Evolutionary conservation across 345 rosid genomes (phyloP), one percentile per base, ranked within the genome.

Genomic region (Salix exigua): DNA sequence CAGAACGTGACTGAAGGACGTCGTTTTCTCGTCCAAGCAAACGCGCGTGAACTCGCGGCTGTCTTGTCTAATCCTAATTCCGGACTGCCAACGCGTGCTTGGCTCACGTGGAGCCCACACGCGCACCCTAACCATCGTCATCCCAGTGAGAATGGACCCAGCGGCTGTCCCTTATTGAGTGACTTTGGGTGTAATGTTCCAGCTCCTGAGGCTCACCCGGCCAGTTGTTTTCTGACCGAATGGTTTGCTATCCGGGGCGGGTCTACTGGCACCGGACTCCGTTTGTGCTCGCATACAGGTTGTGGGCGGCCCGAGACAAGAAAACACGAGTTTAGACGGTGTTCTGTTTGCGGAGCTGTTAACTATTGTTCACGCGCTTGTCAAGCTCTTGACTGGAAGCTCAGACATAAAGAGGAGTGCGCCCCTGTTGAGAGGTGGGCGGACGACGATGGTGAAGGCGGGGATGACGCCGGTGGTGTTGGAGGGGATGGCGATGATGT

Each of bases 181-280:
- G 99, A 96, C 82, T 96, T 91, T 68, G 99, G 99, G 3, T 96
- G 98, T 86, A 93, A 93, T 85, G 97, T 96, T n/a, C 99, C 97
- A 78, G 89, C 97, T 17, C 95, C 96, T 48, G 97, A 92, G 77
- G 84, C 85, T 1, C 97, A 96, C 74, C 94, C 96, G 37, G 96
- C 94, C 25, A 91, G 87, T 78, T 77, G 80, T 61, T 96, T 96
- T 75, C 64, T 96, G 30, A 83, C 92, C 0, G 96, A 92, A n/a
- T 96, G 99, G 98, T 93, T 86, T 79, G 80, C 79, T 1, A 51
- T 68, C 1, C 85, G 85, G 6, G 89, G 80, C 4, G 84, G 89
- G 6, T 10, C 67, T 0, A 83, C 87, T 4, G 94, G 84, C 0
- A 73, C 82, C 14, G 97, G 97, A 0, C 83, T 93, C 65, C 88